Base-by-base conservation (phyloP, 805 yeast species). In the Wickerhamiella qilinensis region DNA sequence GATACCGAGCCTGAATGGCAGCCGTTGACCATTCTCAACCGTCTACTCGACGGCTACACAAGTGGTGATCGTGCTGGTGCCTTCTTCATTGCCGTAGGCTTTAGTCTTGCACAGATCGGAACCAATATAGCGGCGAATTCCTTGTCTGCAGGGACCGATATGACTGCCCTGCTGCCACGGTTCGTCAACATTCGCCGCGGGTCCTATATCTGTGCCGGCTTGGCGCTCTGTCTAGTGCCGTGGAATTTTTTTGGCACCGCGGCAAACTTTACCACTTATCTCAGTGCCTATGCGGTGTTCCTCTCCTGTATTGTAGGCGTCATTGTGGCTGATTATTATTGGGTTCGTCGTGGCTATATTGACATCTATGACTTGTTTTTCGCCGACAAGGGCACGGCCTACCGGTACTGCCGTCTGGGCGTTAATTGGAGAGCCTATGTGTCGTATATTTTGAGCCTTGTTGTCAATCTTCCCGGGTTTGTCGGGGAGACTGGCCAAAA, bases 381-480 rank as follows among this genome's bases (percentile, higher is more conserved):
- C 20, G 69, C 66, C 32, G 50, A 53, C 46, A 55, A 58, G 4
- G 59, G 61, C 25, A 53, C 65, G 6, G 57, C 61, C 40, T 85
- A 84, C 60, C 68, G 68, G 60, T 83, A 71, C 59, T 67, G 69
- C 50, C 21, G 93, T 93, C 58, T 63, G 35, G 94, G 94, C 30
- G 49, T 72, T 56, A 82, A 83, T 54, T 81, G 93, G 91, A 68
- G 93, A 55, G 94, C 88, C 2, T 75, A 71, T 46, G 72, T 67
- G 24, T 91, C 94, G 1, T 84, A 84, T 55, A 55, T 84, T 46
- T 67, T 76, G 47, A 94, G 94, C 39, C 76, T 85, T 42, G 62
- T 74, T 27, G 91, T 93, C 35, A 84, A 83, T 51, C 75, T 84
- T 52, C 79, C 79, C 17, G 95, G 95, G 3, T 82, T 83, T 50